Base-by-base conservation (phyloP, 352 stramenopile genomes). In the Pythium phragmiticola region DNA sequence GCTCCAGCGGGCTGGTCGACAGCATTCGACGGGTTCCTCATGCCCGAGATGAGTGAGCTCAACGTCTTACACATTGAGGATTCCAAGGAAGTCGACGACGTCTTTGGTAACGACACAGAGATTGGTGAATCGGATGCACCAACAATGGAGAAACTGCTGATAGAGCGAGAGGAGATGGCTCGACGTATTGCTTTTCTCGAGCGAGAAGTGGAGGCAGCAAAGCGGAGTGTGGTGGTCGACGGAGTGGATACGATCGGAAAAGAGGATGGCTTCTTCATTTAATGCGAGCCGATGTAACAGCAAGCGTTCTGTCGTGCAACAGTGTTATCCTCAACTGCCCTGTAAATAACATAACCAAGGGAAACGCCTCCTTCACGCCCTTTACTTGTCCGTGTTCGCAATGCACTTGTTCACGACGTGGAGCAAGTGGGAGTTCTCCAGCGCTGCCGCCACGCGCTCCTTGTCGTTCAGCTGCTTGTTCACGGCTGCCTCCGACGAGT, bases 391-490 rank as follows among this genome's bases (percentile, higher is more conserved):
- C 43, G 89, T 96, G 76, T 96, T 87, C 21, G 75, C 77, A 64
- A 99, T 98, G 70, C 96, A 99, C 70, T 97, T 95, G 83, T 99
- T 98, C 39, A 99, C 96, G 45, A 99, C 95, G 43, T 90, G 87
- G 9, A 98, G 77, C 63, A 99, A 76, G 74, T 99, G 95, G 28
- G 92, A 80, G 69, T 99, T 99, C 74, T 99, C 96, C 23, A 99
- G 80, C 21, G 96, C 96, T 16, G 96, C 96, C 2, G 90, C 89
- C 11, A 99, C 94, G 60, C 96, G 83, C 69, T 99, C 96, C 70
- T 99, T 99, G 73, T 99, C 96, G 60, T 96, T 95, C 26, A 99
- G 82, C 75, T 99, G 96, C 70, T 98, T 98, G 87, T 98, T 98
- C 54, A 99, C 90, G 30, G 92, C 92, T 23, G 93, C 86, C 80